phyloP scores from a whole-genome alignment of 768 basidiomycete species.

The Xerocomellus intermedius region DNA sequence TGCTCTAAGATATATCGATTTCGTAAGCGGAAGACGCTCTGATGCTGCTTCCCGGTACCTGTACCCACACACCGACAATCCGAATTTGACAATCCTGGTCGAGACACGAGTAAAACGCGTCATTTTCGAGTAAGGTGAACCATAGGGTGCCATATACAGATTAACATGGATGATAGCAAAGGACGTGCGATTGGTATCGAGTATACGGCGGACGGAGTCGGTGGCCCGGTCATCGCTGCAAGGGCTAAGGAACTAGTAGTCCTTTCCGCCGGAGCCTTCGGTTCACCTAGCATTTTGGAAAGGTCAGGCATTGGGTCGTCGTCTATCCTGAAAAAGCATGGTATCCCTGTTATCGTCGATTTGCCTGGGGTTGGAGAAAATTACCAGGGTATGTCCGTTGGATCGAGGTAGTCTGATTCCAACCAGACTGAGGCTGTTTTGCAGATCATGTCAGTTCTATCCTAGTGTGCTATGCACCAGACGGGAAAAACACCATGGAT shows the following conservation, averaged over 20 bases:
- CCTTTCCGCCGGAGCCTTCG: slow-evolving; percentile 4
- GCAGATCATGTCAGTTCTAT: not conserved
- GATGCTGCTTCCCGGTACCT: slow-evolving; percentile 4
- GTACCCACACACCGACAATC: not conserved
- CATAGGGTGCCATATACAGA: not conserved
- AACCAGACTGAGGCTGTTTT: not conserved
- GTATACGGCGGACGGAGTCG: not conserved
- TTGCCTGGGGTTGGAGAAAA: slow-evolving; percentile 8
- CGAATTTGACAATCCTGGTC: not conserved
- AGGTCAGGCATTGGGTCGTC: slow-evolving; percentile 5
- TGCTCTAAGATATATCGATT: not conserved
- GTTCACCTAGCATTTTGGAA: slow-evolving; percentile 6
- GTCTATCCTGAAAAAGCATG: not conserved
- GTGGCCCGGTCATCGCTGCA: not conserved
- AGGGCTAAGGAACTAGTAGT: not conserved
- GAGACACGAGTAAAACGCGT: slow-evolving; percentile 3
- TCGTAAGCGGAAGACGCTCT: slow-evolving; percentile 1
- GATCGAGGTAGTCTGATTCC: not conserved
- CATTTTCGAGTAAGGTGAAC: not conserved
- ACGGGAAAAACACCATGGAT: not conserved
- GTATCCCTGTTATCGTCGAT: not conserved
- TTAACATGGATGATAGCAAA: not conserved
- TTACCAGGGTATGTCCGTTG: not conserved
- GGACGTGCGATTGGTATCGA: slow-evolving; percentile 2
- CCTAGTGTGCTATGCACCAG: not conserved